Conservation (phyloP, 192 early-diverging fungal genomes). For the Coemansia sp. region DNA sequence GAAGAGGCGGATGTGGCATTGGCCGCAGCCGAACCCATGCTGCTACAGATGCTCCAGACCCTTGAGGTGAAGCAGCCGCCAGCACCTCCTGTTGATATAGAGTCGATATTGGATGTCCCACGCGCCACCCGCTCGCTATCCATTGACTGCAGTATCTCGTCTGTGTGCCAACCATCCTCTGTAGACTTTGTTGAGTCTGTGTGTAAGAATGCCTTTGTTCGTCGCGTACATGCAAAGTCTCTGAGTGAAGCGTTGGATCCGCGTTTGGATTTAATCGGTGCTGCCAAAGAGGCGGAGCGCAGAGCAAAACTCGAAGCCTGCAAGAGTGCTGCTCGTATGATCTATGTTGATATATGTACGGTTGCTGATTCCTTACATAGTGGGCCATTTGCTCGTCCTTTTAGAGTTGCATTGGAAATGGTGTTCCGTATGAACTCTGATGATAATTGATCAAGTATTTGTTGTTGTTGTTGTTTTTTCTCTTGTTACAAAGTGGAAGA, state of each 20-base stretch:
- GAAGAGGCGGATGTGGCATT: slow-evolving; percentile 41
- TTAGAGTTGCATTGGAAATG: slow-evolving; percentile 54
- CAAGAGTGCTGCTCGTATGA: slow-evolving; percentile 9
- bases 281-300: not conserved
- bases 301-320: slow-evolving; percentile 5
- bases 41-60: slow-evolving; percentile 3
- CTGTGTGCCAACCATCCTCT: slow-evolving; percentile 19
- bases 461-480: not conserved
- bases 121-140: slow-evolving; percentile 42
- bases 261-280: too few species aligned
- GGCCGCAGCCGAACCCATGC: slow-evolving; percentile 5
- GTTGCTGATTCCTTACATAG: slow-evolving; percentile 58
- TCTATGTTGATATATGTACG: slow-evolving; percentile 52
- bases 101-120: slow-evolving; percentile 44
- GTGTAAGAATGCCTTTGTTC: not conserved
- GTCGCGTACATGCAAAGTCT: slow-evolving; percentile 3
- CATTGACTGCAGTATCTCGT: slow-evolving; percentile 46
- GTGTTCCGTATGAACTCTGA: slow-evolving; percentile 55
- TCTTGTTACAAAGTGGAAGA: not conserved
- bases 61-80: not conserved
- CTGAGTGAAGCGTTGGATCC: too few species aligned
- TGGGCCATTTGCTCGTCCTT: slow-evolving; percentile 55
- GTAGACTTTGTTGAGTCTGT: slow-evolving; percentile 6
- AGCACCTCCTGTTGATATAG: slow-evolving; percentile 21
- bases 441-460: slow-evolving; percentile 1